Conservation (phyloP, 78 protist species). For the Dictyostelium firmibasis region DNA sequence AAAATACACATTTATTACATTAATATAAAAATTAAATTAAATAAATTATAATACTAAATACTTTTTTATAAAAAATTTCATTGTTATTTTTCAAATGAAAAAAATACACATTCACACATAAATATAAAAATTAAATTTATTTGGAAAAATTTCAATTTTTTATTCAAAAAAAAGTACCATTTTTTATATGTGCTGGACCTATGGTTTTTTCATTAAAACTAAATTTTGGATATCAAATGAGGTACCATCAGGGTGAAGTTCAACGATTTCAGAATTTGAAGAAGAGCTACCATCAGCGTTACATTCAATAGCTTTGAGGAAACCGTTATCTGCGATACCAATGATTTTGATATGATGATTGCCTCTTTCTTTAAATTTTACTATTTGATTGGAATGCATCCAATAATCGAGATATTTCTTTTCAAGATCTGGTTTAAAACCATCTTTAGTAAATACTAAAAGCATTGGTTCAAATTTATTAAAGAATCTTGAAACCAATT, state of each 20-base stretch:
- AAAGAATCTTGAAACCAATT: slow-evolving; percentile 1
- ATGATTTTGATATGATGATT: background rate
- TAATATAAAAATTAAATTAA: too few species aligned
- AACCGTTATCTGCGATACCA: slow-evolving; percentile 36
- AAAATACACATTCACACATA: too few species aligned
- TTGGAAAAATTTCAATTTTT: too few species aligned
- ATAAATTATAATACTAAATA: too few species aligned
- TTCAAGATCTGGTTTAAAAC: slow-evolving; percentile 25
- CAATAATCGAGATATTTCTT: background rate
- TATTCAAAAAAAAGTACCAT: too few species aligned
- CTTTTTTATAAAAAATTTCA: too few species aligned
- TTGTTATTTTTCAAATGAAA: too few species aligned
- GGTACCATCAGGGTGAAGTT: slow-evolving; percentile 69
- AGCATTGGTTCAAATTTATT: slow-evolving; percentile 35
- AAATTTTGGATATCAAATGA: slow-evolving; percentile 43
- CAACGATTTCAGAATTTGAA: background rate
- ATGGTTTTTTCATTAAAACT: slow-evolving; percentile 14
- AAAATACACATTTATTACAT: too few species aligned
- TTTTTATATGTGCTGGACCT: too few species aligned
- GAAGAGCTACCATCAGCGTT: background rate
- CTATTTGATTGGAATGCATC: slow-evolving; percentile 56
- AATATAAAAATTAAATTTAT: too few species aligned
- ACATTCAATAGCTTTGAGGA: slow-evolving; percentile 14
- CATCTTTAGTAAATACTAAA: slow-evolving; percentile 11
- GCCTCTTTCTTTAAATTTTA: background rate